Base-by-base conservation (phyloP, 768 basidiomycete species). In the Leucocoprinus sp. region DNA sequence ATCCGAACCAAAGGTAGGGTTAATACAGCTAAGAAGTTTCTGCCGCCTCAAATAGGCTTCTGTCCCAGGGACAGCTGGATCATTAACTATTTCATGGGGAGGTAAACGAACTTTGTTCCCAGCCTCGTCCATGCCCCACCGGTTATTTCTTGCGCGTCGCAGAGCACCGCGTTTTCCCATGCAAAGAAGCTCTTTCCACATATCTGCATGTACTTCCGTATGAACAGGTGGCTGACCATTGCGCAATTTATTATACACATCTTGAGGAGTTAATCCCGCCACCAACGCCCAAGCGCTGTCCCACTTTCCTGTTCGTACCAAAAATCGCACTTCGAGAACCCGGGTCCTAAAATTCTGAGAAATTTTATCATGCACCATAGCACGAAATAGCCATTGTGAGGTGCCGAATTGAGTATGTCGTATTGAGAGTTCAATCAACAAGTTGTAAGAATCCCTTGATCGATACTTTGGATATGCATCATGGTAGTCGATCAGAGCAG, bases 131-230 rank as follows among this genome's bases (percentile, higher is more conserved):
- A 12, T 45, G 19, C 17, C 19, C 40, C 40, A 44, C 28, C 41
- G 37, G 12, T 35, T 3, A 24, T 36, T 29, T 48, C 55, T 44
- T 46, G 57, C 21, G 59, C 51, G 4, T 61, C 65, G 37, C 34
- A 35, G 18, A 36, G 39, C 66, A 63, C 41, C 63, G 60, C 44
- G 69, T 70, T 50, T 59, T 54, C 14, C 2, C 5, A 34, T 36
- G 24, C 15, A 29, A 12, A 48, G 39, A 8, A 48, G 34, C 50
- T 85, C 82, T 35, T 76, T 48, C 82, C 80, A 84, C 41, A 85
- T 58, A 3, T 62, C 56, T 21, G 76, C 63, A 21, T 72, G 74
- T 24, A 70, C 61, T 11, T 54, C 45, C 12, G 34, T 35, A n/a
- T 19, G 23, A 11, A 41, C 23, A 19, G 45, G 33, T 6, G 36